Base-by-base conservation (phyloP, 2,329 filamentous ascomycete genomes). In the Talaromyces rugulosus region DNA sequence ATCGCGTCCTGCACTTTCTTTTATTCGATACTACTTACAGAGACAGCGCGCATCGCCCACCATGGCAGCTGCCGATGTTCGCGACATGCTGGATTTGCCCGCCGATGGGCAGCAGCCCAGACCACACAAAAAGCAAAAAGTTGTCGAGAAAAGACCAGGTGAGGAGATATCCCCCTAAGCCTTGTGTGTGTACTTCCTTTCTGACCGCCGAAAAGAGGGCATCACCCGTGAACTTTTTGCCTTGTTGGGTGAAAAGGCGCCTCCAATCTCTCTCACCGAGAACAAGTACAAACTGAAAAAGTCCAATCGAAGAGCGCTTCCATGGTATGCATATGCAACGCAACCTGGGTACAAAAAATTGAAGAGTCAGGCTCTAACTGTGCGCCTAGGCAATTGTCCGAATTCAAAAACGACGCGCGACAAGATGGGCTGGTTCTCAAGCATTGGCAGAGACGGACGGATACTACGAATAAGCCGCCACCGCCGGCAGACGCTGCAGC, bases 31-130 rank as follows among this genome's bases (percentile, higher is more conserved):
- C 23, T 4, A 11, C 18, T 7, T 8, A 12, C 6, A 3, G 7
- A 23, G 33, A 42, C 52, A 47, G 40, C 54, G 58, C 59, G 66
- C 63, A 62, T 67, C 62, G 66, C 66, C 50, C 70, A 81, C 70
- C 66, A 91, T 91, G 88, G 83, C 88, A 64, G 89, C 89, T 65
- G 85, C 87, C 75, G 92, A 96, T 82, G 86, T 96, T 69, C 91
- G 90, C 79, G 92, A 96, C 75, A 91, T 96, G 73, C 87, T 96
- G 72, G 91, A 93, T 75, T 82, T 96, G 73, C 88, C 89, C 67
- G 80, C 79, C 56, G 80, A 87, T 68, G 88, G 87, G 67, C 75
- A 79, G 63, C 78, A 79, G 63, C 78, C 79, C 63, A 75, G 88
- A 65, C 86, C 87, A 47, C 78, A 85, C 51, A 96, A 95, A 80